Evolutionary conservation across 768 basidiomycete species (phyloP).

Genomic region (Butyriboletus loyo): DNA sequence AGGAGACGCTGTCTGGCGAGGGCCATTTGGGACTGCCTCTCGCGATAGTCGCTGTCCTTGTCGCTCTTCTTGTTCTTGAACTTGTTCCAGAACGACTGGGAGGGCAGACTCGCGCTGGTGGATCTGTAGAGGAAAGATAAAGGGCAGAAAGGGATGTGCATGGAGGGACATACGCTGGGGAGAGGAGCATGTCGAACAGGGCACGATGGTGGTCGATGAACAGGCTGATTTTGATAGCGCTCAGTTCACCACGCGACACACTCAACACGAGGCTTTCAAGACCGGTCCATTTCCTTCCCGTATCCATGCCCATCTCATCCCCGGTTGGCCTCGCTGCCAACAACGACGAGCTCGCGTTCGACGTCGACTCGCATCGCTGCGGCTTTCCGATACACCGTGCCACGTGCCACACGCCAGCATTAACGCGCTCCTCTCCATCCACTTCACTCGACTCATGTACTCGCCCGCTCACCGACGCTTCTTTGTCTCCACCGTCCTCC

Average conservation of each 20-base stretch:
- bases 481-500: slow-evolving; percentile 55
- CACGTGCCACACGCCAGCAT: slow-evolving; percentile 1
- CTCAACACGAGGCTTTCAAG: slow-evolving; percentile 51
- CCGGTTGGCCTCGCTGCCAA: background rate
- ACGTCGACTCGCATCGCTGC: background rate
- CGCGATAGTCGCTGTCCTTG: slow-evolving; percentile 62
- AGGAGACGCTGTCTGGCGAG: slow-evolving; percentile 72
- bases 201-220: slow-evolving; percentile 23
- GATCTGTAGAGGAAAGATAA: slow-evolving; percentile 50
- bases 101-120: slow-evolving; percentile 57
- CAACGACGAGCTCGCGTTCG: slow-evolving; percentile 1
- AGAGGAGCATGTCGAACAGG: slow-evolving; percentile 62
- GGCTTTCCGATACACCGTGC: background rate
- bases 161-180: slow-evolving; percentile 63
- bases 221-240: slow-evolving; percentile 27
- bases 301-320: background rate
- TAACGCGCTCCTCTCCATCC: background rate
- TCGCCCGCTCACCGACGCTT: slow-evolving; percentile 24
- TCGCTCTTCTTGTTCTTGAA: slow-evolving; percentile 60
- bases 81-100: slow-evolving; percentile 55
- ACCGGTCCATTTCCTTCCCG: background rate
- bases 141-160: slow-evolving; percentile 21
- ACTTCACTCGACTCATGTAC: slow-evolving; percentile 2
- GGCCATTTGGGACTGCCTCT: slow-evolving; percentile 58
- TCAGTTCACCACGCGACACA: slow-evolving; percentile 36